A percentile compares a stretch with the other conserved stretches of the same genome.
phyloP scores from a whole-genome alignment of 148 eudicot species.

The Silene uniflora region DNA sequence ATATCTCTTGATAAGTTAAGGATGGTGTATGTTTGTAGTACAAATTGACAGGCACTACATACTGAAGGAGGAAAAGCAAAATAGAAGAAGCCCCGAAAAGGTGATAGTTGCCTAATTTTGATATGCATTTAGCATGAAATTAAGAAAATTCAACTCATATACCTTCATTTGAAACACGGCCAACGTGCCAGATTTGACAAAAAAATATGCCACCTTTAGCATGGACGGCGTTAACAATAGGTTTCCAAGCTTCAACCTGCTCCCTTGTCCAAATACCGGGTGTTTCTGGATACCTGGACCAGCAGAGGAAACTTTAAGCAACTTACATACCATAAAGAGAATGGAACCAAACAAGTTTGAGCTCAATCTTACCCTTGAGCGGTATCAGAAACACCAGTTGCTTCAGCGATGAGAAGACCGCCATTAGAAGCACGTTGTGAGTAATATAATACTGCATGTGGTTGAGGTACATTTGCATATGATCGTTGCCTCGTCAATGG shows the following conservation, averaged over 20 bases:
- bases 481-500: conserved; percentile 44
- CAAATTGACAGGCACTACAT: no score
- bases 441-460: conserved; percentile 41
- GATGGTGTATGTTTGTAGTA: no score
- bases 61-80: no score
- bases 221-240: conserved; percentile 46
- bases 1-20: no score
- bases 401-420: conserved; percentile 26
- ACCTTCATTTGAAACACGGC: conserved; percentile 42
- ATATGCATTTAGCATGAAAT: no score
- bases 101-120: no score
- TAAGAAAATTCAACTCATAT: background rate
- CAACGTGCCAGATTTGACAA: conserved; percentile 47
- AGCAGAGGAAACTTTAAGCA: background rate
- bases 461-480: conserved; percentile 41
- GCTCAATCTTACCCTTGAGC: conserved; percentile 33
- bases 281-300: conserved; percentile 28
- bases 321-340: background rate
- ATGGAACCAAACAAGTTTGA: background rate
- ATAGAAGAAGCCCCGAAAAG: no score
- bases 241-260: conserved; percentile 53
- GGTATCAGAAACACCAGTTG: conserved; percentile 40
- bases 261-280: conserved; percentile 52
- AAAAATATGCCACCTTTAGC: conserved; percentile 17
- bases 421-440: conserved; percentile 37